Evolutionary conservation across 164 flowering plant species (phyloP).

Genomic region (Sedum album): DNA sequence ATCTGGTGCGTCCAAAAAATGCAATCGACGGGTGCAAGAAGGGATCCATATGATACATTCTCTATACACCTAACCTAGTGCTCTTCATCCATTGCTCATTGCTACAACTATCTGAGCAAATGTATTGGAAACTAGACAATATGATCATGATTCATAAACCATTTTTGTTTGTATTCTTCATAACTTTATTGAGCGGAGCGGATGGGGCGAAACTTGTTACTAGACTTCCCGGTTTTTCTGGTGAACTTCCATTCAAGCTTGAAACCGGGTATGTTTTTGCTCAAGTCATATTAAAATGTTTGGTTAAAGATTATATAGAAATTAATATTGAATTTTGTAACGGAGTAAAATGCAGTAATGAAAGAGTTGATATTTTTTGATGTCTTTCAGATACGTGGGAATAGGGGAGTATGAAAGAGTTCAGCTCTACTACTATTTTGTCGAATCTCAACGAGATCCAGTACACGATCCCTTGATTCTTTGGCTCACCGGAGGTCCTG

Average conservation of each 20-base stretch:
- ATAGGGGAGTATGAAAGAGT: slow-evolving; percentile 7
- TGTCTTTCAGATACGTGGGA: slow-evolving; percentile 9
- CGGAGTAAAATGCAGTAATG: neutral
- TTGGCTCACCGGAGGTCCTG: slow-evolving; percentile 23
- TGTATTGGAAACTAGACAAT: neutral
- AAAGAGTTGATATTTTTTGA: neutral
- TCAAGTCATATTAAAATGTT: neutral
- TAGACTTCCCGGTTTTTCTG: neutral
- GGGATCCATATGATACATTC: no score
- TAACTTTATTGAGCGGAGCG: neutral
- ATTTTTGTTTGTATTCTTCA: neutral
- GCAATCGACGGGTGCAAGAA: no score
- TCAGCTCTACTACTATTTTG: slow-evolving; percentile 17
- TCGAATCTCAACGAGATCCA: slow-evolving; percentile 16
- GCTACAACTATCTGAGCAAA: no score
- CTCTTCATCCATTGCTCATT: no score
- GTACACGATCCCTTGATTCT: slow-evolving; percentile 15
- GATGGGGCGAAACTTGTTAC: neutral
- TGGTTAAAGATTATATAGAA: neutral
- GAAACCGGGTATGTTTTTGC: slow-evolving; percentile 6
- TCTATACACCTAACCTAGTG: no score
- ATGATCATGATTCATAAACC: neutral
- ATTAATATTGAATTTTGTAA: neutral
- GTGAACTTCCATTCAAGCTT: slow-evolving; percentile 9
- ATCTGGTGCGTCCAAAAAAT: no score